These are phyloP conservation scores for Diaporthe ampelina DNA, from an alignment of 2,329 filamentous ascomycete genomes.

Conservation along the genomic window DNA sequence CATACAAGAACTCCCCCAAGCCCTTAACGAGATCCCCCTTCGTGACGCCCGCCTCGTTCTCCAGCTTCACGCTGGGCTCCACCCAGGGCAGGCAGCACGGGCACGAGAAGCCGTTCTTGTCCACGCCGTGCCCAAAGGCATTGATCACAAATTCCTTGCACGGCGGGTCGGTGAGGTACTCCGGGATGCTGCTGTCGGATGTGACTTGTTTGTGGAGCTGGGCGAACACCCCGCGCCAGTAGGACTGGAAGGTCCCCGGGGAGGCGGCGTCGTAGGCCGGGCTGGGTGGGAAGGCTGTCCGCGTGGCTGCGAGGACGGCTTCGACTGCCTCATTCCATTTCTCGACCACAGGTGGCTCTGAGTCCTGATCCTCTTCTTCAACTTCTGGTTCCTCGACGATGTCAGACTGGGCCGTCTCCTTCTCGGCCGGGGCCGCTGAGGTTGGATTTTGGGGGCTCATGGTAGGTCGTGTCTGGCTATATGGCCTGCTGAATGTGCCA, in stretches of 20 bases:
- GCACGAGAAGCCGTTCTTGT: background rate
- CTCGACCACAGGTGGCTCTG: background rate
- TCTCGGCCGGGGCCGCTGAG: background rate
- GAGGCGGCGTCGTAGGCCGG: background rate
- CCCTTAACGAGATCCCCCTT: background rate
- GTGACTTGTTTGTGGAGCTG: background rate
- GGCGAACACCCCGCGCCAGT: constrained; percentile 19
- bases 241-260: background rate
- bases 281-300: constrained; percentile 1
- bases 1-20: background rate
- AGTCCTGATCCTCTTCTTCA: background rate
- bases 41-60: background rate
- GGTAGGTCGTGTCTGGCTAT: background rate
- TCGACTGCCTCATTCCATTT: background rate
- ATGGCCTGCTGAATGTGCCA: background rate
- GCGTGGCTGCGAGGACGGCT: background rate
- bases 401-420: background rate
- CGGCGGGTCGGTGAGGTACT: constrained; percentile 15
- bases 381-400: background rate
- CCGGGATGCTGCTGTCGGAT: background rate
- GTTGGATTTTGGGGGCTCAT: background rate
- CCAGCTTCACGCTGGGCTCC: background rate
- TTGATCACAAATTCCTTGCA: background rate
- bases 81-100: constrained; percentile 25
- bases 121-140: background rate